phyloP scores from a whole-genome alignment of 805 yeast species.

The Danielia reshetovae region DNA sequence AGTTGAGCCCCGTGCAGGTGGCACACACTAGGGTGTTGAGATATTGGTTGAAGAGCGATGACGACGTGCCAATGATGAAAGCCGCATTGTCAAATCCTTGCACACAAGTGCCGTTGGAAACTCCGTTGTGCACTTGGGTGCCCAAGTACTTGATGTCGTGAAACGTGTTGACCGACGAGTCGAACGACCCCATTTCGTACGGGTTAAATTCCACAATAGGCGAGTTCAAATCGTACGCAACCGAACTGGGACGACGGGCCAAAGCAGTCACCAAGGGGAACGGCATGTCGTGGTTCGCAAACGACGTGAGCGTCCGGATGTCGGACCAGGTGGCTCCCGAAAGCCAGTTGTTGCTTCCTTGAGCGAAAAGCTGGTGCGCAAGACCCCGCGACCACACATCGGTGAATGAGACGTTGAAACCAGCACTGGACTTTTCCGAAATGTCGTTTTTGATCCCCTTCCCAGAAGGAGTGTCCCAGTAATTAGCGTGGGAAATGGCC shows the following conservation, averaged over 20 bases:
- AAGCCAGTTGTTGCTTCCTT: constrained; percentile 23
- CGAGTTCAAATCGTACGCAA: constrained; percentile 30
- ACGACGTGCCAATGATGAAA: constrained; percentile 36
- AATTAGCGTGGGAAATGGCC: constrained; percentile 27
- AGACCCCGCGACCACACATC: constrained; percentile 81
- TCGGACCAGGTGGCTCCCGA: constrained; percentile 31
- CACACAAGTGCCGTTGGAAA: constrained; percentile 25
- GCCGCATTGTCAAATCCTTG: constrained; percentile 39
- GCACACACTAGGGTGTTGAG: constrained; percentile 34
- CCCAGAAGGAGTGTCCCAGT: constrained; percentile 33
- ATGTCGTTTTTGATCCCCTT: constrained; percentile 51
- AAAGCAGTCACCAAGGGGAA: constrained; percentile 36
- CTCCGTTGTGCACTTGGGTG: constrained; percentile 29
- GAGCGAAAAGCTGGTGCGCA: constrained; percentile 57
- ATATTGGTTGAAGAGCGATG: constrained; percentile 36
- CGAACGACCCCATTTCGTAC: constrained; percentile 41
- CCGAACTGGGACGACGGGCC: constrained; percentile 32
- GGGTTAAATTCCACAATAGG: constrained; percentile 40
- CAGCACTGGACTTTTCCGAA: constrained; percentile 46
- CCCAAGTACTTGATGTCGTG: constrained; percentile 37
- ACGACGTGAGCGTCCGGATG: constrained; percentile 22
- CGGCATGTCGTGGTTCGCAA: constrained; percentile 37
- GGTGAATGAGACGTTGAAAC: constrained; percentile 62
- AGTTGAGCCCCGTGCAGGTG: constrained; percentile 23
- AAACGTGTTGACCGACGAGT: constrained; percentile 35